Evolutionary conservation across 139 green algal species (phyloP), one percentile per base, ranked within the genome.

Genomic region (Nannochloris sp.): DNA sequence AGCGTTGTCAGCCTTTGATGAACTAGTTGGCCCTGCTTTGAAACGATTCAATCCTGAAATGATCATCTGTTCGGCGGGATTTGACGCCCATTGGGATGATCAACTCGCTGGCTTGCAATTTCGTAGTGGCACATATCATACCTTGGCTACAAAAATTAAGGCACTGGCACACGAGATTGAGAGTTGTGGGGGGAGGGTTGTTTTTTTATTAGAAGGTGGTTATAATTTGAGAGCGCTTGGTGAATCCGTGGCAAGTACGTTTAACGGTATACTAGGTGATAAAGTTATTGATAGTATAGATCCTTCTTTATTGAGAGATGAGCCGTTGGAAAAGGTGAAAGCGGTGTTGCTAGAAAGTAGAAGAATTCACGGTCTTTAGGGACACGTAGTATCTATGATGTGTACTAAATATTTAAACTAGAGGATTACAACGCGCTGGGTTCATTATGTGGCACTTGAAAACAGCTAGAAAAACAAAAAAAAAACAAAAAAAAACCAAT

Each of bases 171-270:
- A 85, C 8, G 60, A 88, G 30, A 53, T 93, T 9, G 60, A 88
- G 30, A 53, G 92, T 9, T 92, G 83, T 67, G 64, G 33, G 10
- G 88, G 90, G 2, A 67, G 83, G 34, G 56, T 87, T n/a, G 67
- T 96, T 12, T 83, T 94, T 13, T 67, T 97, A 6, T 54, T 97
- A 12, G 91, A 97, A 54, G 91, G 91, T 1, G 91, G 91, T 2
- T 97, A 85, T 46, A 59, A 83, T 29, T 54, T 83, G 6, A 60
- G 79, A 24, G 83, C 81, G 2, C 72, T 97, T 9, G 75, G 71
- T 2, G 82, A 86, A 10, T 78, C 74, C 3, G 90, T 97, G 12
- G 73, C 71, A 10, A 88, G 90, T 44, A 86, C 83, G 6, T 83
- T 92, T 63, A 25, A 63, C 42, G 88, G 64, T 6, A 54, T 94